These are phyloP conservation scores for Erigeron canadensis DNA, from an alignment of 129 eudicot species.

Conservation along the genomic window DNA sequence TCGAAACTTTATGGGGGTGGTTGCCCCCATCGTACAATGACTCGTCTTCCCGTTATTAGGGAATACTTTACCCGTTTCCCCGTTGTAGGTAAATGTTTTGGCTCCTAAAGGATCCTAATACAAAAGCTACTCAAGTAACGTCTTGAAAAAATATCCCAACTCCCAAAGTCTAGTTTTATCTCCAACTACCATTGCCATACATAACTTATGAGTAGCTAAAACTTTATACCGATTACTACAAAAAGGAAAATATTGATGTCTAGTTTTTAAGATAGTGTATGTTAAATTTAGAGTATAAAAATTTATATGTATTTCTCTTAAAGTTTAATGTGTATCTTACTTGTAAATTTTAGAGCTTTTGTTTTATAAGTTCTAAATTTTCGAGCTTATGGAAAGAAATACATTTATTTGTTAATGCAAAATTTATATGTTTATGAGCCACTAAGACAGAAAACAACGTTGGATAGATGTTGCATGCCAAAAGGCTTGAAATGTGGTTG, in stretches of 20 bases:
- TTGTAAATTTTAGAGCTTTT: conserved; percentile 8
- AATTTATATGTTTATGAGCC: neutral
- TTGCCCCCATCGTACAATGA: too few relatives aligned
- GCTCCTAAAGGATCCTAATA: too few relatives aligned
- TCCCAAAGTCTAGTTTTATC: too few relatives aligned
- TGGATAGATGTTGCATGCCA: neutral
- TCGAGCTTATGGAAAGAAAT: neutral
- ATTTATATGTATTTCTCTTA: neutral
- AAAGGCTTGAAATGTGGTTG: neutral
- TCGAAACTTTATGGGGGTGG: too few relatives aligned
- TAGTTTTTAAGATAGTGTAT: neutral
- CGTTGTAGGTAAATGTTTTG: too few relatives aligned
- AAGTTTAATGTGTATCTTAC: neutral
- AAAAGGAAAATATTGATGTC: neutral
- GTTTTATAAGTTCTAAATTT: too few relatives aligned
- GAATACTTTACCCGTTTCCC: too few relatives aligned
- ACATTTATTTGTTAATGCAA: conserved; percentile 19
- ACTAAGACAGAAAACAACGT: neutral
- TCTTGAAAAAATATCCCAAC: too few relatives aligned
- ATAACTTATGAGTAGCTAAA: neutral
- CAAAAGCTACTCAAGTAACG: too few relatives aligned
- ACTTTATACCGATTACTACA: neutral
- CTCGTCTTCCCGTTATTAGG: too few relatives aligned
- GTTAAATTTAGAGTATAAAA: neutral
- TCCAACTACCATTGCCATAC: too few relatives aligned